Evolutionary conservation across 495 filamentous ascomycete species (phyloP), one percentile per base, ranked within the genome.

Genomic region (Peziza echinospora): DNA sequence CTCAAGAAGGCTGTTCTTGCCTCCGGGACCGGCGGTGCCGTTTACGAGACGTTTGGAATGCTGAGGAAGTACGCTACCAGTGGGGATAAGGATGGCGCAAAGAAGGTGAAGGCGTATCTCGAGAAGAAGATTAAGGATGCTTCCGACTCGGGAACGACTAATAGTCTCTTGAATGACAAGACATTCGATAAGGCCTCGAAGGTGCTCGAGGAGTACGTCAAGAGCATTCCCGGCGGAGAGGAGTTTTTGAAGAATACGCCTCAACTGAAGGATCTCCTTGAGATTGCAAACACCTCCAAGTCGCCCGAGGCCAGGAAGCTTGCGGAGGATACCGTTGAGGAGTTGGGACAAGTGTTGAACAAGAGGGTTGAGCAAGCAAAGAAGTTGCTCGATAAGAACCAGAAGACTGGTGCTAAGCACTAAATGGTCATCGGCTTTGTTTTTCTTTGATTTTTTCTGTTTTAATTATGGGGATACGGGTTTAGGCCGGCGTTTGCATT

Each of bases 301-400:
- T 70, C 73, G 17, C 59, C 67, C 19, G 73, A 80, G 50, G 76
- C 72, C 5, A 63, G 77, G 63, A 62, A 69, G 51, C 61, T 80
- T 6, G 51, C 73, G 13, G 71, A 74, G 56, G 74, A 76, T 52
- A 73, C 77, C 1, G 53, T 71, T 25, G 55, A 68, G 22, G 77
- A 82, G 41, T 49, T 71, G 11, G 49, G 60, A 48, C 51, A 65
- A 46, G 53, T 68, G 21, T 41, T 71, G 6, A 55, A 60, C 45
- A 65, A 66, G 48, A 61, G 63, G 55, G 30, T 37, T 11, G 30
- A 37, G 30, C 13, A 37, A 17, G 64, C 60, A 1, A 55, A 68
- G 47, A 59, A 64, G 45, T 61, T 68, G 30, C n/a, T n/a, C n/a
- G n/a, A n/a, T n/a, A n/a, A n/a, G n/a, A n/a, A n/a, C n/a, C n/a